Conservation (phyloP, 2,329 filamentous ascomycete species). For the Trichoderma simmonsii region DNA sequence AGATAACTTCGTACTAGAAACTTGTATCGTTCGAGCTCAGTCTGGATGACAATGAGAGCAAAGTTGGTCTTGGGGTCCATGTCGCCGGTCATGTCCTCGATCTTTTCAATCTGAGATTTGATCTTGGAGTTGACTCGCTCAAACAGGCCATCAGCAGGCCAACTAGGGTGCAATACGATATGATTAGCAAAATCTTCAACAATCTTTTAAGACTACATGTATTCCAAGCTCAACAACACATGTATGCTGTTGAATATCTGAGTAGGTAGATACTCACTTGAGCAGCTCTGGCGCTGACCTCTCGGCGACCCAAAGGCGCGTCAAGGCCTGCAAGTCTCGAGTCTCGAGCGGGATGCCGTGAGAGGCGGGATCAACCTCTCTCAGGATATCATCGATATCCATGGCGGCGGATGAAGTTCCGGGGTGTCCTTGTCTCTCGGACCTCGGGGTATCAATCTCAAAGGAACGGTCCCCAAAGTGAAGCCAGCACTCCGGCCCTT, state of each 20-base stretch:
- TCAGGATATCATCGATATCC: constrained; percentile 79
- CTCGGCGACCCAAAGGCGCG: constrained; percentile 90
- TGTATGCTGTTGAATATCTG: neutral
- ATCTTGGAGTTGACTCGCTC: constrained; percentile 75
- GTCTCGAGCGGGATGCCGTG: constrained; percentile 56
- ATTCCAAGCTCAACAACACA: neutral
- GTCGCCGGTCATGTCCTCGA: constrained; percentile 75
- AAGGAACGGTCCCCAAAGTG: neutral
- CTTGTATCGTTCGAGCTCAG: constrained; percentile 91
- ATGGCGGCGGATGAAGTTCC: constrained; percentile 39
- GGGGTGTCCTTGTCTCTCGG: neutral
- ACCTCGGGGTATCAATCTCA: neutral
- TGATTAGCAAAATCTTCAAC: neutral
- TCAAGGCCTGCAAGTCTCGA: constrained; percentile 82
- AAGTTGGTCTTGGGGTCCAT: constrained; percentile 93
- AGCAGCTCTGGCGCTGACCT: constrained; percentile 86
- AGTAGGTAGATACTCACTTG: constrained; percentile 51
- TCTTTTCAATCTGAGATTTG: constrained; percentile 64
- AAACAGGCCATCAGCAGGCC: constrained; percentile 70
- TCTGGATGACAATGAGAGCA: constrained; percentile 89
- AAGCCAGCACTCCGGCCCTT: neutral
- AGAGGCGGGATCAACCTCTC: constrained; percentile 63
- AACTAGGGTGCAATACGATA: constrained; percentile 37
- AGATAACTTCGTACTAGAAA: constrained; percentile 83
- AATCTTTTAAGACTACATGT: neutral